Evolutionary conservation across 2,329 filamentous ascomycete species (phyloP).

Genomic region (Sporothrix globosa): DNA sequence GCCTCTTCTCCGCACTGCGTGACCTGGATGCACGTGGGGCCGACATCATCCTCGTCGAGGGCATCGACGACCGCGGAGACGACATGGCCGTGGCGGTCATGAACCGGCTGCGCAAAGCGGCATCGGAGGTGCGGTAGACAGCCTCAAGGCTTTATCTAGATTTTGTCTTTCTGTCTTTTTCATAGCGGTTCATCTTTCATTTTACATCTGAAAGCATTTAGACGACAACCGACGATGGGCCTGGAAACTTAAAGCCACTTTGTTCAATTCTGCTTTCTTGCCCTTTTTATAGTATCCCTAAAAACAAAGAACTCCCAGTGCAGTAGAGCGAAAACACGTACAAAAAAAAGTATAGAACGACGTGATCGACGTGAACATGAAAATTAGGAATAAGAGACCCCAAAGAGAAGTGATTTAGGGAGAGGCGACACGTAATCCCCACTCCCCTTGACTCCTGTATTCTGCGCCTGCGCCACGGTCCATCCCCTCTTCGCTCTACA

Average conservation of each 20-base stretch:
- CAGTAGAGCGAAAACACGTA: background rate
- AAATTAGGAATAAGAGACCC: constrained; percentile 14
- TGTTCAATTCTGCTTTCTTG: constrained; percentile 4
- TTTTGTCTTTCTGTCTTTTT: background rate
- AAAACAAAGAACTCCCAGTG: constrained; percentile 23
- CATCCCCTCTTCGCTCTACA: constrained; percentile 51
- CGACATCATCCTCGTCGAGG: constrained; percentile 87
- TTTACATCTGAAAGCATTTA: constrained; percentile 7
- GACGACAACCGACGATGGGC: constrained; percentile 31
- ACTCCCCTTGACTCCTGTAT: background rate
- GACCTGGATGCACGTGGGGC: constrained; percentile 80
- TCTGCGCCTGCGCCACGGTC: background rate
- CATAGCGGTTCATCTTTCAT: background rate
- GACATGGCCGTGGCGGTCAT: constrained; percentile 86
- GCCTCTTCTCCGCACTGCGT: constrained; percentile 83
- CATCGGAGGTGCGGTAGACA: constrained; percentile 57
- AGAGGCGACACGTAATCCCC: background rate
- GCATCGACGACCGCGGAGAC: constrained; percentile 76
- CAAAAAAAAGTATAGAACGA: constrained; percentile 5
- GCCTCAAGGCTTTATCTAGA: background rate
- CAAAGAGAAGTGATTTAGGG: background rate
- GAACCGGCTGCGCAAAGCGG: constrained; percentile 80
- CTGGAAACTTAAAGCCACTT: background rate
- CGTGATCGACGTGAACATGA: background rate
- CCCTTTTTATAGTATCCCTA: constrained; percentile 14